Evolutionary conservation across 306 rosid species (phyloP).

Genomic region (Arachis hypogaea): DNA sequence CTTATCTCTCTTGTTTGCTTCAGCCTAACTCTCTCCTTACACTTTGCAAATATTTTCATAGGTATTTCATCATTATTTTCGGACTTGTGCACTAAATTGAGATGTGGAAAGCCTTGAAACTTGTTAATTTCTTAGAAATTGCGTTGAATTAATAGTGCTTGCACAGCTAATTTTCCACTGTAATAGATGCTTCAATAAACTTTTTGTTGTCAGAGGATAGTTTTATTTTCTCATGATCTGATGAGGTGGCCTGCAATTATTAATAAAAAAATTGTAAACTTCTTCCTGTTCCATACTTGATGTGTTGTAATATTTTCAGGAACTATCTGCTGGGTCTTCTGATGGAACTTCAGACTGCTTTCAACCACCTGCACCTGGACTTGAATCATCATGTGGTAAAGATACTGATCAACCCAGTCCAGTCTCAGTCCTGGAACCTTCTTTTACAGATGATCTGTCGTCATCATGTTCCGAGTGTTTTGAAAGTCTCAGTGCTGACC

Average conservation of each 20-base stretch:
- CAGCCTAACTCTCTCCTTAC: constrained; percentile 2
- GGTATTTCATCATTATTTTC: not conserved
- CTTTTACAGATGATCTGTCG: constrained; percentile 79
- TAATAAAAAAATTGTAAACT: not conserved
- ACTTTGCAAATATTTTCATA: not conserved
- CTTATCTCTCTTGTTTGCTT: constrained; percentile 25
- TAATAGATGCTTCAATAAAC: constrained; percentile 16
- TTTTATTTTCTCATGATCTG: constrained; percentile 32
- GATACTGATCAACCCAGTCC: constrained; percentile 99
- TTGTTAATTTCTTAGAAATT: not conserved
- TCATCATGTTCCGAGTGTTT: constrained; percentile 91
- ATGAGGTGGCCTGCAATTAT: constrained; percentile 23
- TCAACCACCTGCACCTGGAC: constrained; percentile 50
- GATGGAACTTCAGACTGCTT: constrained; percentile 48
- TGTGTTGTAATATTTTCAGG: constrained; percentile 61
- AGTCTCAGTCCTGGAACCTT: constrained; percentile 84
- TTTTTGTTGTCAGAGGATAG: not conserved
- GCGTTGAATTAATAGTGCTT: constrained; percentile 2
- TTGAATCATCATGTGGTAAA: constrained; percentile 68
- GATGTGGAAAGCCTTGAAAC: not conserved
- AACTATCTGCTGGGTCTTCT: constrained; percentile 44
- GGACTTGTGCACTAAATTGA: not conserved
- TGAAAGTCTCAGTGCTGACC: constrained; percentile 84
- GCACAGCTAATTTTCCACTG: not conserved
- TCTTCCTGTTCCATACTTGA: constrained; percentile 38